Conservation (phyloP, 1,284 basidiomycete genomes). For the Kalmanozyma brasiliensis region DNA sequence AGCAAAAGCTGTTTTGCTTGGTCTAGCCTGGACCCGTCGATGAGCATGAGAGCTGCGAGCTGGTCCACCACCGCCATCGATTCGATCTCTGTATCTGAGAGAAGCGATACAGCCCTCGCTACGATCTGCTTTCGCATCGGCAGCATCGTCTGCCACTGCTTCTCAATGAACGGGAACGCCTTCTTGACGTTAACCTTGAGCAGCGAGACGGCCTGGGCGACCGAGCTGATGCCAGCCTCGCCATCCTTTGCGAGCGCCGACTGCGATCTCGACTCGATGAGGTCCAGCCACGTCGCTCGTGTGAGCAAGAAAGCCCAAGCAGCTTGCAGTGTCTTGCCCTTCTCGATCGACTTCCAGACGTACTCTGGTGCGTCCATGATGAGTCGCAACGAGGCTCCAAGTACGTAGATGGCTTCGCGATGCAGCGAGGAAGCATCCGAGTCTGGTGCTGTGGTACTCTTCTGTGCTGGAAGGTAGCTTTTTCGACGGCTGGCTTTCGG, state of each 20-base stretch:
- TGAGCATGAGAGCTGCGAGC: constrained; percentile 40
- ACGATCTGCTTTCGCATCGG: constrained; percentile 57
- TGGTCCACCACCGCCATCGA: constrained; percentile 39
- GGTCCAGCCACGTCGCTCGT: constrained; percentile 41
- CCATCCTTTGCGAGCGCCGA: constrained; percentile 7
- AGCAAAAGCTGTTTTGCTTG: constrained; percentile 32
- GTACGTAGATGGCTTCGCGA: constrained; percentile 40
- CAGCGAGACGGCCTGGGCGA: constrained; percentile 25
- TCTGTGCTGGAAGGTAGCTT: constrained; percentile 26
- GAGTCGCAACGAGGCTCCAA: constrained; percentile 49
- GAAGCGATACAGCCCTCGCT: constrained; percentile 33
- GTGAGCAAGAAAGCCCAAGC: constrained; percentile 53
- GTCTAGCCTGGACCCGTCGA: constrained; percentile 33
- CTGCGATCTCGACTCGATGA: constrained; percentile 18
- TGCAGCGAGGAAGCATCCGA: constrained; percentile 16
- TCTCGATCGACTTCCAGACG: constrained; percentile 57
- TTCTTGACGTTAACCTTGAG: constrained; percentile 42
- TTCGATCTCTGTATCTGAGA: constrained; percentile 41
- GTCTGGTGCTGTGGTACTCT: neutral
- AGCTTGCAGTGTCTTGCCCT: constrained; percentile 51
- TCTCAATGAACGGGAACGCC: constrained; percentile 53
- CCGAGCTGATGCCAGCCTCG: constrained; percentile 23
- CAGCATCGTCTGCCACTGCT: constrained; percentile 50
- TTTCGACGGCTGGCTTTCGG: constrained; percentile 17
- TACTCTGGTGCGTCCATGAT: constrained; percentile 56